Base-by-base conservation (phyloP, 768 basidiomycete genomes). In the Rubroboletus satanas region DNA sequence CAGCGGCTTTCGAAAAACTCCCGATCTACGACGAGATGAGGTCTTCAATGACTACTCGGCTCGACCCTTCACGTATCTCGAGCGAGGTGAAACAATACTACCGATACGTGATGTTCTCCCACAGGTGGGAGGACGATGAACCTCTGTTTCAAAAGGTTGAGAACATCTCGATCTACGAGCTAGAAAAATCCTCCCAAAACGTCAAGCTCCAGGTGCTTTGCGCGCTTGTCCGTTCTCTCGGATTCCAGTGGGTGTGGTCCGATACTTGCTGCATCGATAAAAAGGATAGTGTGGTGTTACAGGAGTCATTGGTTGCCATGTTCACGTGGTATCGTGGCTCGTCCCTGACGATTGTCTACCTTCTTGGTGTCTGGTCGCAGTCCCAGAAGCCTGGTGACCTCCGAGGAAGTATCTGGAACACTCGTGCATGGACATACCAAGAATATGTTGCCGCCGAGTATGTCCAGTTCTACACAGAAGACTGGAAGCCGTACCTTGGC, bases 281-380 rank as follows among this genome's bases (percentile, higher is more conserved):
- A 28, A 2, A 10, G 0, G 26, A 39, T 7, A 35, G 18, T 1
- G 46, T 18, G 1, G 42, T 45, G 1, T 42, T 41, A 4, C 46
- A 57, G 23, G 58, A 59, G 10, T 51, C 58, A 0, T 12, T 57
- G 18, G 42, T 52, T 2, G 49, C 58, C n/a, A 59, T 59, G 58
- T 59, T 59, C 37, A 49, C 5, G 3, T 59, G 58, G 58, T 59
- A 57, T 18, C 41, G 26, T 0, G 32, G 50, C 5, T 43, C 55
- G 7, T 32, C 43, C 14, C 53, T 57, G 1, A 58, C 57, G 1
- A 1, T 58, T 0, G 48, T 58, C 2, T 26, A 59, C 15, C 57
- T 59, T 7, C 50, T 15, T 0, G 57, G 33, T 4, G 55, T 59
- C 1, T 23, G 2, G 8, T 51, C 49, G 0, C 7, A 33, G 17